Evolutionary conservation across 495 filamentous ascomycete genomes (phyloP), one percentile per base, ranked within the genome.

Genomic region (Bacidia rubella): DNA sequence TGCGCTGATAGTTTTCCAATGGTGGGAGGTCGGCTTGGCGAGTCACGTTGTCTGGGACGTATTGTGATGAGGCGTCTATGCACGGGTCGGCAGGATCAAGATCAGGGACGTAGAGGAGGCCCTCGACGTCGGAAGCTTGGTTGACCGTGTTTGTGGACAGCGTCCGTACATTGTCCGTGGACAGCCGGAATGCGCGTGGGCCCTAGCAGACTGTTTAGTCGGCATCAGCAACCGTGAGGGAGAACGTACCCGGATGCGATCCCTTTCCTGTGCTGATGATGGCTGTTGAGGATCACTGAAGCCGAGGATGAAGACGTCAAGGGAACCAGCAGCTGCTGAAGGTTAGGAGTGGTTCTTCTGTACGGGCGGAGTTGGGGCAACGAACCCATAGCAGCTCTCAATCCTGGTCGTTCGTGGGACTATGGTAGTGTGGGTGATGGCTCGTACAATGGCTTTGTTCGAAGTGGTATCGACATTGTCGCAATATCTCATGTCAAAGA

Each of bases 61-160:
- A 78, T 2, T 64, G 57, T 19, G 64, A 65, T 11, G 80, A 75
- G 32, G 76, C 62, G 23, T 80, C 66, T 52, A 71, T 70, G 65
- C 90, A 95, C 0, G 70, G 61, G 52, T 82, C 75, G 45, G 66
- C 59, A 1, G 54, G 40, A 3, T 66, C 58, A 19, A 94, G 76
- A 49, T 74, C 75, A 0, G 90, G 90, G 19, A 94, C 85, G 58
- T 88, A 96, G 32, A 96, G 70, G 2, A 95, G 73, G 35, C 90
- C 90, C 51, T 76, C 67, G 43, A 87, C 73, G 24, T 74, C 65
- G 19, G 74, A 77, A 47, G 74, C 76, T 10, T 69, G 62, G 17
- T 73, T 67, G 38, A 77, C 68, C 53, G 72, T 73, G 49, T 76
- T 79, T 49, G 73, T 74, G 2, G 85, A 85, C 11, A 95, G 71